These are phyloP conservation scores for Dalechampia spathulata DNA, from an alignment of 441 rosid genomes.

Conservation along the genomic window DNA sequence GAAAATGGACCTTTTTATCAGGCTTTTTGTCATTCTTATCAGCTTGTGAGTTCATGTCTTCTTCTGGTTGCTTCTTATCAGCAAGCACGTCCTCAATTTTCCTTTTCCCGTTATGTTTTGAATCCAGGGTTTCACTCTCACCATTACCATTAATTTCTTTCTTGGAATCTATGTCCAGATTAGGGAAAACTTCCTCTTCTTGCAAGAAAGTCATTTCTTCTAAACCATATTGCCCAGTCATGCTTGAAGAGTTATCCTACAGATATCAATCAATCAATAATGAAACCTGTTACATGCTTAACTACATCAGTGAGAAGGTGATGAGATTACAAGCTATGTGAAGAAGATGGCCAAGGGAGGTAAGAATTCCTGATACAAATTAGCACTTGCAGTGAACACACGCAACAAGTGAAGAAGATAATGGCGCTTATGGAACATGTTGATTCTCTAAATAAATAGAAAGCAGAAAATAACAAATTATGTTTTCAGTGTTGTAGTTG, in stretches of 20 bases:
- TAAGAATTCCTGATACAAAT: too few species aligned
- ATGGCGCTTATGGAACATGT: not conserved
- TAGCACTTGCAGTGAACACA: too few species aligned
- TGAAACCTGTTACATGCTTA: not conserved
- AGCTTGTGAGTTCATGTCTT: slow-evolving; percentile 14
- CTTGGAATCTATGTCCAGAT: slow-evolving; percentile 19
- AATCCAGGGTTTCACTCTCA: slow-evolving; percentile 27
- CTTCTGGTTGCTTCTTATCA: slow-evolving; percentile 2
- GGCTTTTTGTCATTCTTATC: slow-evolving; percentile 11
- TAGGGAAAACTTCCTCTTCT: slow-evolving; percentile 73
- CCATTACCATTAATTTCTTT: slow-evolving; percentile 37
- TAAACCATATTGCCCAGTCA: slow-evolving; percentile 38
- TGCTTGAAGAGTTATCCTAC: slow-evolving; percentile 40
- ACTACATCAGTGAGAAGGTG: not conserved
- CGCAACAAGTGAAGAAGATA: not conserved
- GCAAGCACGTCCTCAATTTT: slow-evolving; percentile 33
- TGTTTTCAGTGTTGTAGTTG: too few species aligned
- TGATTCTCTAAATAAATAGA: not conserved
- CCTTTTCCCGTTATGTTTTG: slow-evolving; percentile 53
- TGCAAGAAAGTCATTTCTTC: slow-evolving; percentile 80
- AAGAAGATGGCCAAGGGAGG: too few species aligned
- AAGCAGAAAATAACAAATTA: too few species aligned
- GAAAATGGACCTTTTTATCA: slow-evolving; percentile 17
- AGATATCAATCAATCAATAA: slow-evolving; percentile 6
- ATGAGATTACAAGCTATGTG: too few species aligned